phyloP scores from a whole-genome alignment of 345 rosid genomes.

The Triadica sebifera region DNA sequence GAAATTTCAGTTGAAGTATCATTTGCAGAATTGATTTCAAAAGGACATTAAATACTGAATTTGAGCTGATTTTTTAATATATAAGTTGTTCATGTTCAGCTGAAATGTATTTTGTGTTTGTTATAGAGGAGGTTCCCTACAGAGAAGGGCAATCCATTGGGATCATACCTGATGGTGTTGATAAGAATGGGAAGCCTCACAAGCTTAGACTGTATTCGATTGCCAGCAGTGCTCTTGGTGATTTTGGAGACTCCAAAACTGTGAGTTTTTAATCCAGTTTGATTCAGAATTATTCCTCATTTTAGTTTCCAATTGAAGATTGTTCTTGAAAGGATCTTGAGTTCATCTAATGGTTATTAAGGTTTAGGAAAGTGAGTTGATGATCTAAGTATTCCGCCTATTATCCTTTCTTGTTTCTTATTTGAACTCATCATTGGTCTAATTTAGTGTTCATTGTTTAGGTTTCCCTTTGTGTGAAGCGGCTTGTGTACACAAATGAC shows the following conservation, averaged over 20 bases:
- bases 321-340: too few species aligned
- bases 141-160: constrained; percentile 99
- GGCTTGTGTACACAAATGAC: constrained; percentile 87
- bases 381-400: too few species aligned
- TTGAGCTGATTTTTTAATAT: not conserved
- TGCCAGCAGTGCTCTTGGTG: constrained; percentile 98
- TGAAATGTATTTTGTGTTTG: constrained; percentile 9
- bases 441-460: constrained; percentile 23
- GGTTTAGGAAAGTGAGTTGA: too few species aligned
- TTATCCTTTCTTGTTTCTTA: too few species aligned
- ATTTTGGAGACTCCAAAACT: constrained; percentile 96
- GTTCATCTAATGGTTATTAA: too few species aligned
- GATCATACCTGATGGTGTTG: constrained; percentile 82
- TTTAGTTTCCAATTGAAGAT: too few species aligned
- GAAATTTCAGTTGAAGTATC: too few species aligned
- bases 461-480: constrained; percentile 95
- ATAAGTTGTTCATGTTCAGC: not conserved
- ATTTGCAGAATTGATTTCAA: too few species aligned
- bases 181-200: constrained; percentile 96
- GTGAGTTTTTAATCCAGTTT: constrained; percentile 43
- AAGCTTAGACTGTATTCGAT: constrained; percentile 92
- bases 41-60: not conserved
- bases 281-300: not conserved
- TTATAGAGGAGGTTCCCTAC: constrained; percentile 84
- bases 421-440: too few species aligned